These are phyloP conservation scores for Lolium perenne DNA, from an alignment of 176 grass and related monocot genomes.

Conservation along the genomic window DNA sequence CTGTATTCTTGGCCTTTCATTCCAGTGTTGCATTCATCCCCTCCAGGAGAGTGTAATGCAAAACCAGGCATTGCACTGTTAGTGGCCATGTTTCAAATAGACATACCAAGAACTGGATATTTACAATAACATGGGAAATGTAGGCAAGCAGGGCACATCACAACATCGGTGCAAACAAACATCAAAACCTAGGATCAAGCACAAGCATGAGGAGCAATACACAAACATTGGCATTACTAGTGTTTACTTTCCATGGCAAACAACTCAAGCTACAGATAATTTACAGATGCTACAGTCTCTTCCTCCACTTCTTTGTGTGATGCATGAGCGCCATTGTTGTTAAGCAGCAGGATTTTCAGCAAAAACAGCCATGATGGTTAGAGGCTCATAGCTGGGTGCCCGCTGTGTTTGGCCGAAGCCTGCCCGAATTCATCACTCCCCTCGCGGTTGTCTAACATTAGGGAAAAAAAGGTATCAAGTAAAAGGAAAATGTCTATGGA, in stretches of 20 bases:
- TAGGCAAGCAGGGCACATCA: neutral
- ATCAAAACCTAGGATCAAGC: neutral
- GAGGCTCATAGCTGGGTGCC: conserved; percentile 31
- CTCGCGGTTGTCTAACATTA: conserved; percentile 68
- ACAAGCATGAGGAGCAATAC: neutral
- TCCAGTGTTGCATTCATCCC: too few relatives aligned
- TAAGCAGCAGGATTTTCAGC: neutral
- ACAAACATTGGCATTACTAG: neutral
- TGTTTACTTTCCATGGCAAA: neutral
- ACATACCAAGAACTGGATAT: neutral
- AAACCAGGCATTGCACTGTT: too few relatives aligned
- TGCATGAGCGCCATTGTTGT: neutral
- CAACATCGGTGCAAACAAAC: neutral
- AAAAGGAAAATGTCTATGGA: neutral
- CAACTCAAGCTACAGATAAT: conserved; percentile 20
- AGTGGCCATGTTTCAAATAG: neutral
- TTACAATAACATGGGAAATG: neutral
- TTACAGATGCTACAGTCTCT: conserved; percentile 21
- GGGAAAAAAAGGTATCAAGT: neutral
- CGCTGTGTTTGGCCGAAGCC: conserved; percentile 46
- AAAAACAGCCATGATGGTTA: neutral
- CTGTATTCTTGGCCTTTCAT: too few relatives aligned
- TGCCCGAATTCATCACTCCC: conserved; percentile 84
- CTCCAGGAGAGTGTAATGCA: too few relatives aligned
- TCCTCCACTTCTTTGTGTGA: neutral